Evolutionary conservation across 2,329 filamentous ascomycete species (phyloP), one percentile per base, ranked within the genome.

Genomic region (Coleophoma eucalyptorum): DNA sequence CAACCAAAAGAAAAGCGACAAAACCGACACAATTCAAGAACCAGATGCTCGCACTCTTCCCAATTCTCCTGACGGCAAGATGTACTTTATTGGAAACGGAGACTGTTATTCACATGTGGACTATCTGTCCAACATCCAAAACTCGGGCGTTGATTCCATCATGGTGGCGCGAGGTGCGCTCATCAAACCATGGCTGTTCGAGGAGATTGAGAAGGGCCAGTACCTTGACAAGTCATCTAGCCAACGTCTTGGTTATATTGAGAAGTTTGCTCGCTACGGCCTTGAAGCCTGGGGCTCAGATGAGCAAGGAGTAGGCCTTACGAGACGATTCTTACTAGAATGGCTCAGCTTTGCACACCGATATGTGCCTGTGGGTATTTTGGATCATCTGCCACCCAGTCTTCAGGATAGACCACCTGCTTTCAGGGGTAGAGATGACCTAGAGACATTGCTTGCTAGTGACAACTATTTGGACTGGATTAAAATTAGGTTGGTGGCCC

Each of bases 121-220:
- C 66, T 97, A 97, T 73, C 84, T 84, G 56, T 74, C 84, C 51
- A 85, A 94, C 63, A 76, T 97, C 37, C 78, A 86, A 44, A 80
- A 93, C 52, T 80, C 89, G 34, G 81, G 83, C 43, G 91, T 97
- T 43, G 93, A 97, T 72, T 84, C 84, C n/a, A 89, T 96, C 65
- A 97, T 99, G 94, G 84, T 97, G 54, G 94, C 86, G n/a, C 89
- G 94, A 54, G 94, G 94, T 50, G 94, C 94, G 10, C 80, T 99
- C 52, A 90, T 97, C 72, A 99, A 99, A 73, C 94, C 94, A 1
- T 99, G 94, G 94, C 77, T 99, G 55, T 99, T 97, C 65, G 94
- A 99, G 69, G 94, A 99, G 71, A 97, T 99, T 50, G 83, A 89
- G 59, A 81, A 84, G 55, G 88, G 89, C 5, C 94, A 97, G 70